Evolutionary conservation across 2,329 filamentous ascomycete genomes (phyloP).

Genomic region (Didymosphaeria variabile): DNA sequence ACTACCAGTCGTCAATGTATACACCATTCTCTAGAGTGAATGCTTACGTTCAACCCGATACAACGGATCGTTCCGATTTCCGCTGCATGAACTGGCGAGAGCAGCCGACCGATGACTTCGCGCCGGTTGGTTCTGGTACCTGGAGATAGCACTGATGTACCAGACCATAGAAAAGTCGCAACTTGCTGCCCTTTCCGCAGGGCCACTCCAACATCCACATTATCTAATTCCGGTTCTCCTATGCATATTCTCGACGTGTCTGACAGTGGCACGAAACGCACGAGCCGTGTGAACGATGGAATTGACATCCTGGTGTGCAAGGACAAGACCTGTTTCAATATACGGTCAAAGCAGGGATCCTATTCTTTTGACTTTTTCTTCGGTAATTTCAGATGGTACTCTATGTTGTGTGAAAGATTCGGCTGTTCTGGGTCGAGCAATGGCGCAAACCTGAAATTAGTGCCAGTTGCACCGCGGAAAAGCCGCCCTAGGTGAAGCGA

Average conservation of each 20-base stretch:
- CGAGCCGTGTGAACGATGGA: slow-evolving; percentile 3
- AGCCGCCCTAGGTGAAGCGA: too few relatives aligned
- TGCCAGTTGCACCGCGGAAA: too few relatives aligned
- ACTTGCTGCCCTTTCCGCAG: background rate
- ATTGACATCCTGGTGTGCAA: background rate
- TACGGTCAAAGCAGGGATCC: too few relatives aligned
- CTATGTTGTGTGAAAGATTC: too few relatives aligned
- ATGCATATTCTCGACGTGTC: slow-evolving; percentile 2
- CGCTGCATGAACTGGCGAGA: background rate
- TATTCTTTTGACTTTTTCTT: too few relatives aligned
- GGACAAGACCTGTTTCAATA: background rate
- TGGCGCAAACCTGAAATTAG: too few relatives aligned
- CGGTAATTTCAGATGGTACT: too few relatives aligned
- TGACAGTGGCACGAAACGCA: background rate
- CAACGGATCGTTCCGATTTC: slow-evolving; percentile 4
- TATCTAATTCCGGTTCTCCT: slow-evolving; percentile 5
- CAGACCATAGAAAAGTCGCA: background rate
- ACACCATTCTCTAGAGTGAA: background rate
- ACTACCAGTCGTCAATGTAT: background rate
- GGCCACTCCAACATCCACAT: slow-evolving; percentile 1
- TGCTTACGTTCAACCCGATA: background rate
- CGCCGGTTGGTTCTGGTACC: background rate
- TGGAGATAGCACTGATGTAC: background rate
- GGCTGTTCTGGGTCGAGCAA: too few relatives aligned
- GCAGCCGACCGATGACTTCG: background rate